Base-by-base conservation (phyloP, 306 rosid species). In the Fagus crenata region DNA sequence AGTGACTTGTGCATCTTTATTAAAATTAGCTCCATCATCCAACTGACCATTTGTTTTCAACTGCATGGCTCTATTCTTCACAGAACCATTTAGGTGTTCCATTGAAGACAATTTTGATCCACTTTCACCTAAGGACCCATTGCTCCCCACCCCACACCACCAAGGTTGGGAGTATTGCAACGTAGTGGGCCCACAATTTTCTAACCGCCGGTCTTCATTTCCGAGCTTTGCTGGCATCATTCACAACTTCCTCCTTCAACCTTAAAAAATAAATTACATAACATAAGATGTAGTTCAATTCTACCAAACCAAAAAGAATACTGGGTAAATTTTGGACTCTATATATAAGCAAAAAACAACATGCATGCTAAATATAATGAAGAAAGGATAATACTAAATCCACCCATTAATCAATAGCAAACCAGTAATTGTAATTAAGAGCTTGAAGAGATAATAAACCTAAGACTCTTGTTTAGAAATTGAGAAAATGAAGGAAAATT, bases 191-290 rank as follows among this genome's bases (percentile, higher is more conserved):
- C 77, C 78, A 4, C 86, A 73, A 1, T 72, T 84, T 59, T 83
- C 76, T 55, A 69, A 60, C 40, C 78, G 79, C 59, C 71, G 77
- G 40, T 86, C 86, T 73, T 79, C 90, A 43, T 67, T 78, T 51
- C 88, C 90, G 60, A 92, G 85, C 82, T 88, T 88, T 39, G 88
- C 89, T 13, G 90, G 94, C 98, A 90, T 90, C 81, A 60, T 93
- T 84, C 79, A 80, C 83, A 71, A 76, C 76, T 78, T 78, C 78
- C 73, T 71, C 85, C 87, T 83, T 49, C 22, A 85, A 78, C 41
- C 74, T 73, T 33, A 56, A 43, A 81, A 82, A 72, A 9, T 2
- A 15, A 77, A 49, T 43, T 69, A 36, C 59, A 35, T 18, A 36
- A 75, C 8, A 56, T 36, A 53, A 14, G 15, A 70, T 78, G 41